These are phyloP conservation scores for Euryodendron excelsum DNA, from an alignment of 148 eudicot genomes.

Conservation along the genomic window DNA sequence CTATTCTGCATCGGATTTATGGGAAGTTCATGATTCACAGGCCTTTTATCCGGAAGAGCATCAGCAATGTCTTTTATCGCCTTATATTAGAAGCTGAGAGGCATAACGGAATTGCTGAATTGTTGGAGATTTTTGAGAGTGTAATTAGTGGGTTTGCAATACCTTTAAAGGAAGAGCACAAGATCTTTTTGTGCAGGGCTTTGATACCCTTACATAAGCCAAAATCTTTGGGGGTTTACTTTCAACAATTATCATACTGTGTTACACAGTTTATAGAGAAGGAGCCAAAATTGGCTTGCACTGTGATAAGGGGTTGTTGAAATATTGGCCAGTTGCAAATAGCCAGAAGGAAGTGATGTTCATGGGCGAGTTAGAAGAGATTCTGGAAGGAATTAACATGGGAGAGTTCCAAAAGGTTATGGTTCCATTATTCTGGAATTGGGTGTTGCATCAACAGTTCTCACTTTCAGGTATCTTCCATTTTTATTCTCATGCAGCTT, in stretches of 20 bases:
- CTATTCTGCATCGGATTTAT: conserved; percentile 79
- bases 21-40: conserved; percentile 97
- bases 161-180: conserved; percentile 94
- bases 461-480: conserved; percentile 73
- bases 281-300: conserved; percentile 76
- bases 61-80: conserved; percentile 74
- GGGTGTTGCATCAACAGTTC: conserved; percentile 85
- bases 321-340: conserved; percentile 90
- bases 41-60: conserved; percentile 72
- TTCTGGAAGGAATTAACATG: conserved; percentile 75
- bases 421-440: conserved; percentile 72
- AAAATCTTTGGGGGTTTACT: conserved; percentile 68
- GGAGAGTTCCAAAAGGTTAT: conserved; percentile 80
- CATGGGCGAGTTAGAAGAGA: conserved; percentile 84
- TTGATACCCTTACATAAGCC: conserved; percentile 89
- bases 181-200: conserved; percentile 74
- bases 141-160: conserved; percentile 91
- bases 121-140: conserved; percentile 93
- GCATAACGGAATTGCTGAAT: conserved; percentile 88
- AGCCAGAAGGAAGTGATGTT: conserved; percentile 97
- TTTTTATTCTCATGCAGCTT: background rate
- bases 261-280: conserved; percentile 84
- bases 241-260: conserved; percentile 84
- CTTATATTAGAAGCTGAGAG: conserved; percentile 73
- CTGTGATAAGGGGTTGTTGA: conserved; percentile 74